Conservation (phyloP, 2,329 filamentous ascomycete species). For the Thermothelomyces thermophilus region DNA sequence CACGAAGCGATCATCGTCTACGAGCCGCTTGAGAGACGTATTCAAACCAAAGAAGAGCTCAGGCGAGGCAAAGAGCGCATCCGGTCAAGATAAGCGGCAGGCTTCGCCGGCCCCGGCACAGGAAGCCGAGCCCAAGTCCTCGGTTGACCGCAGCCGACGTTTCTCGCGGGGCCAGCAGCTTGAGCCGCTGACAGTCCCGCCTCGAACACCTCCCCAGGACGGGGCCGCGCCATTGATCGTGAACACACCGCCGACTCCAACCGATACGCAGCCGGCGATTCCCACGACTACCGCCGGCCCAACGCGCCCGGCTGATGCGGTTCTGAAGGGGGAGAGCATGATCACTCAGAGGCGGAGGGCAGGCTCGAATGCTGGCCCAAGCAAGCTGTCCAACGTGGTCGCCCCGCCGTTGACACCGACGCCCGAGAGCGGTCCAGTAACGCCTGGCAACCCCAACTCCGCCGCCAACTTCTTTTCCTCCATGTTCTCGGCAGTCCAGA, state of each 20-base stretch:
- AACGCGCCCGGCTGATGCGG: constrained; percentile 43
- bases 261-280: constrained; percentile 35
- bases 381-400: constrained; percentile 77
- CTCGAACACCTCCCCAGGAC: constrained; percentile 45
- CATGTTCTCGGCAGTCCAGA: constrained; percentile 88
- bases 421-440: constrained; percentile 54
- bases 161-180: constrained; percentile 28
- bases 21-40: constrained; percentile 63
- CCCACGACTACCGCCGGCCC: constrained; percentile 23
- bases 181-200: constrained; percentile 29
- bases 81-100: constrained; percentile 1
- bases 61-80: constrained; percentile 29
- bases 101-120: constrained; percentile 5
- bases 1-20: constrained; percentile 57
- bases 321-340: constrained; percentile 62
- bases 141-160: constrained; percentile 25
- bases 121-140: constrained; percentile 15
- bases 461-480: constrained; percentile 83
- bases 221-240: constrained; percentile 49
- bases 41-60: constrained; percentile 53
- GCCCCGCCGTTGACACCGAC: constrained; percentile 69
- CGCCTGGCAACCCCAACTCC: constrained; percentile 37
- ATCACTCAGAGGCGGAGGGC: constrained; percentile 60
- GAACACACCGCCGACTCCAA: constrained; percentile 61
- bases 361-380: constrained; percentile 57